Evolutionary conservation across 805 yeast species (phyloP).

Genomic region (Ogataea siamensis): DNA sequence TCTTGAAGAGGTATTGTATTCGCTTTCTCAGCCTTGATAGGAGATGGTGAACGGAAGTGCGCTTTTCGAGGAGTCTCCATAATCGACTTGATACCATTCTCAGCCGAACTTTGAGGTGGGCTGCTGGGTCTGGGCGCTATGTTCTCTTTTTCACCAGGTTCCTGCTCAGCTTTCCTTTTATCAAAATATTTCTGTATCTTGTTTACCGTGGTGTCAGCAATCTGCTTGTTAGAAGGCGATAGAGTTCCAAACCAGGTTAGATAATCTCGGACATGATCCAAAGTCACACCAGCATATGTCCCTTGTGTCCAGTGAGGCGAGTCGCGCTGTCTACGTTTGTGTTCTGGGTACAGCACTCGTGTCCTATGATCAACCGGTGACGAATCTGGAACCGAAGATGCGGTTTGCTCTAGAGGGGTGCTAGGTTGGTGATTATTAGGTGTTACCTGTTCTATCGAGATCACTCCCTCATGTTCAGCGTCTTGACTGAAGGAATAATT

Average conservation of each 20-base stretch:
- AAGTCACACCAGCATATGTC: constrained; percentile 18
- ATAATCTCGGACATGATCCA: constrained; percentile 19
- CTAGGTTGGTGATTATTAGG: not conserved
- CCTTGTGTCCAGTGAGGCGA: constrained; percentile 21
- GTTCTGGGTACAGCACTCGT: constrained; percentile 18
- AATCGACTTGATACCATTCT: not conserved
- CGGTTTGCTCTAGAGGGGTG: constrained; percentile 1
- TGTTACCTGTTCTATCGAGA: constrained; percentile 6
- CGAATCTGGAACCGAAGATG: constrained; percentile 10
- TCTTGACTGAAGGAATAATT: constrained; percentile 20
- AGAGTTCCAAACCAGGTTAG: constrained; percentile 21
- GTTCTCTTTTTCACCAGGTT: constrained; percentile 1
- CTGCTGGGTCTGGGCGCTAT: not conserved
- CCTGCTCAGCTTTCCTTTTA: constrained; percentile 1
- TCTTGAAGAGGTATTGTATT: constrained; percentile 1
- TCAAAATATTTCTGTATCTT: constrained; percentile 14
- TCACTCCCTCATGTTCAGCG: constrained; percentile 11
- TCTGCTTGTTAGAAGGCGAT: constrained; percentile 10
- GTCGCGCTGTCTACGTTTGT: constrained; percentile 20
- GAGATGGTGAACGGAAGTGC: not conserved
- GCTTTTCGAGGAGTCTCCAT: constrained; percentile 3
- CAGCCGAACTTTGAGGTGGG: not conserved
- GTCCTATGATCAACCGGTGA: constrained; percentile 20
- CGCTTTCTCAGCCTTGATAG: not conserved
- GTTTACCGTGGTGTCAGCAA: constrained; percentile 12